Percentiles rank a stretch among this genome's conserved stretches.
These are phyloP conservation scores for Phaeomoniella chlamydospora DNA, from an alignment of 2,329 filamentous ascomycete genomes.

Conservation along the genomic window DNA sequence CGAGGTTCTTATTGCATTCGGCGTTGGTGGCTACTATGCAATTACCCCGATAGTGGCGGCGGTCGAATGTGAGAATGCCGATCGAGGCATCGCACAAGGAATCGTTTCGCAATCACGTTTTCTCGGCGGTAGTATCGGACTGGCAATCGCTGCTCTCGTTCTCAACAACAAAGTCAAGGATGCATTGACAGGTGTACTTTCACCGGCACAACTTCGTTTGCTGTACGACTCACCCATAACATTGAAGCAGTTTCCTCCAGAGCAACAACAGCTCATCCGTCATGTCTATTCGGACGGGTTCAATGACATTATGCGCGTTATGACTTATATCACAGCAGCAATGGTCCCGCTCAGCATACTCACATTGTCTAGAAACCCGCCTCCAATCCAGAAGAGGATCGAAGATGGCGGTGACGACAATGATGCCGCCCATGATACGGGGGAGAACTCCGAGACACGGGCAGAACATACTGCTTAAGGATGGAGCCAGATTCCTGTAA, in stretches of 20 bases:
- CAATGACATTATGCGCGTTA: conserved; percentile 8
- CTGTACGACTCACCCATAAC: conserved; percentile 1
- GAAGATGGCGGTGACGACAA: too few relatives aligned
- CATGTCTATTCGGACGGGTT: conserved; percentile 8
- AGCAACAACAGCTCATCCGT: conserved; percentile 3
- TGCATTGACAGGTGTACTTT: conserved; percentile 2
- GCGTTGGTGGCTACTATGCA: conserved; percentile 19
- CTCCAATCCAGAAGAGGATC: too few relatives aligned
- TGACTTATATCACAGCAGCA: conserved; percentile 5
- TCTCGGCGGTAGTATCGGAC: conserved; percentile 21
- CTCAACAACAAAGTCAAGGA: conserved; percentile 8
- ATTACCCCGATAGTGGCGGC: conserved; percentile 17
- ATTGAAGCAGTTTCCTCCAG: conserved; percentile 1
- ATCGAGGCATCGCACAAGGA: conserved; percentile 20
- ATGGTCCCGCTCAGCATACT: too few relatives aligned
- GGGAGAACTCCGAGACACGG: too few relatives aligned
- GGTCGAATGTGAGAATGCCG: conserved; percentile 15
- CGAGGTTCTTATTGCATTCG: conserved; percentile 21
- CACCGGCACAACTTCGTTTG: not conserved
- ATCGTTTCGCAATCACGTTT: conserved; percentile 23
- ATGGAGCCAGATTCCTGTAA: too few relatives aligned
- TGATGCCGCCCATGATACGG: too few relatives aligned
- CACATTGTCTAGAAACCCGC: too few relatives aligned
- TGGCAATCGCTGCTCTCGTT: conserved; percentile 19
- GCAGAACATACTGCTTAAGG: too few relatives aligned